Evolutionary conservation across 495 filamentous ascomycete species (phyloP).

Genomic region (Cercophora sp.): DNA sequence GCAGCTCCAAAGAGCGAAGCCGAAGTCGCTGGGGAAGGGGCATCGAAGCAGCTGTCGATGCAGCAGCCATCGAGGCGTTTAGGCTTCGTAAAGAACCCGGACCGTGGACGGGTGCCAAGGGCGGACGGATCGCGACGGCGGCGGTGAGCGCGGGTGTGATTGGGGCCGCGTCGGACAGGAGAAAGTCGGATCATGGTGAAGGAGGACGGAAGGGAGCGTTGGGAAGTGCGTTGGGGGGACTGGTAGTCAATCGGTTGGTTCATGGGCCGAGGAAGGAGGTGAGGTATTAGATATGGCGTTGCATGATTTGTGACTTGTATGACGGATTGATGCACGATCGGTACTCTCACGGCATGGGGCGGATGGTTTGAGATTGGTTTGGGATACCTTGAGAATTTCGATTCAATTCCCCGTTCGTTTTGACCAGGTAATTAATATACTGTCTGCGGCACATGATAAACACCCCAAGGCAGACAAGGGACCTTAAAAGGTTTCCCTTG

Average conservation of each 20-base stretch:
- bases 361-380: too few relatives aligned
- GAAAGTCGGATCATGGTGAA: conserved; percentile 2
- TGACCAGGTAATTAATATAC: too few relatives aligned
- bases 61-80: conserved; percentile 40
- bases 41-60: conserved; percentile 33
- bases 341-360: too few relatives aligned
- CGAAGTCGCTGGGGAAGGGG: conserved; percentile 9
- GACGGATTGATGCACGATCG: too few relatives aligned
- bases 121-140: conserved; percentile 38
- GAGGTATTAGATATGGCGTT: conserved; percentile 1
- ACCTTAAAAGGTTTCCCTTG: too few relatives aligned
- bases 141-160: conserved; percentile 40
- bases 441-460: too few relatives aligned
- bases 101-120: conserved; percentile 37
- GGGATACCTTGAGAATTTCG: too few relatives aligned
- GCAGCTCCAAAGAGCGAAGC: neutral
- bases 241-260: conserved; percentile 28
- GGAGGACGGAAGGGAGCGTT: conserved; percentile 16
- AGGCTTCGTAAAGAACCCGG: conserved; percentile 41
- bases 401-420: too few relatives aligned
- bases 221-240: conserved; percentile 21
- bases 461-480: too few relatives aligned
- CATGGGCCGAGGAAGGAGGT: conserved; percentile 26
- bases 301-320: too few relatives aligned
- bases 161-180: conserved; percentile 28